These are phyloP conservation scores for Solanum hybrid DNA, from an alignment of 305 asterid genomes.

Conservation along the genomic window DNA sequence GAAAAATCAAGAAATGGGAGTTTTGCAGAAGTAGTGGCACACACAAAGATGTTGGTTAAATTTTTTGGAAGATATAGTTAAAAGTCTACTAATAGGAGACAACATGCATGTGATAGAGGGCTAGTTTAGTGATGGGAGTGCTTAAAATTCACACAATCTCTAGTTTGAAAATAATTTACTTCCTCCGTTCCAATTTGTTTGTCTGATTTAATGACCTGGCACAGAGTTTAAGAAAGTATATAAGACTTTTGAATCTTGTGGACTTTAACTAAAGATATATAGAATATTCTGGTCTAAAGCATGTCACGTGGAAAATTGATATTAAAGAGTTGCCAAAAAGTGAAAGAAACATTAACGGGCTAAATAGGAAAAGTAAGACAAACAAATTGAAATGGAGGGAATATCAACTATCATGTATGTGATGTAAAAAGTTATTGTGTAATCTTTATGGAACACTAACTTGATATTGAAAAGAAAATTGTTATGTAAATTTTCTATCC, in stretches of 20 bases:
- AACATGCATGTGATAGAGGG: conserved; percentile 36
- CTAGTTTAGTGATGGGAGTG: conserved; percentile 16
- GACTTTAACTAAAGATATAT: neutral
- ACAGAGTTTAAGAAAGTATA: neutral
- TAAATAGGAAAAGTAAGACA: neutral
- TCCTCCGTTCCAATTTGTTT: neutral
- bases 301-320: neutral
- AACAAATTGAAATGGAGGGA: neutral
- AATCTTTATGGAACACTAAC: neutral
- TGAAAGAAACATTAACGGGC: neutral
- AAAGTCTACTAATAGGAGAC: conserved; percentile 28
- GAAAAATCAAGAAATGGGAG: conserved; percentile 9
- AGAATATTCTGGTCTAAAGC: neutral
- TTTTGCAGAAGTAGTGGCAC: neutral
- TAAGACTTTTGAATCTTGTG: neutral
- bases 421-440: conserved; percentile 13
- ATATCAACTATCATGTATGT: conserved; percentile 29
- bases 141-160: conserved; percentile 31
- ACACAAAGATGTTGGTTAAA: conserved; percentile 6
- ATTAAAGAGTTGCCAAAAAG: neutral
- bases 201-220: fast-evolving
- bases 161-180: conserved; percentile 1
- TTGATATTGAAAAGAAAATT: neutral
- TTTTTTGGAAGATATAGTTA: conserved; percentile 4
- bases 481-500: conserved; percentile 11